Conservation (phyloP, 1,284 basidiomycete species). For the Ustilago hordei region DNA sequence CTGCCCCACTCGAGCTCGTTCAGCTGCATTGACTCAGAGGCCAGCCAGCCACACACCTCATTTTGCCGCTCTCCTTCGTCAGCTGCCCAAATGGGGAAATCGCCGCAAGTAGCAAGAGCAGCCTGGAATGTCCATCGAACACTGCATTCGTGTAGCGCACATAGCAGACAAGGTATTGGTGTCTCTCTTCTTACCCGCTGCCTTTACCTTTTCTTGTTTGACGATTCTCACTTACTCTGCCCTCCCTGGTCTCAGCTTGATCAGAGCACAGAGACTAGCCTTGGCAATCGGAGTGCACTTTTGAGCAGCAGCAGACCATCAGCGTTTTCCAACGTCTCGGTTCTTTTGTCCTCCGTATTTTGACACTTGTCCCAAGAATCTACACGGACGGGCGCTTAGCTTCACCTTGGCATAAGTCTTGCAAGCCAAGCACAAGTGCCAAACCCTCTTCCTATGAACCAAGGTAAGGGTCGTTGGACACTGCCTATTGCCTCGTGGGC, state of each 20-base stretch:
- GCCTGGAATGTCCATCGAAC: slow-evolving; percentile 1
- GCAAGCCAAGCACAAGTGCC: background rate
- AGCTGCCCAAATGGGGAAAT: background rate
- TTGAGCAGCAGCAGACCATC: background rate
- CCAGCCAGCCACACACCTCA: slow-evolving; percentile 13
- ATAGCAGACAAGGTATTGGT: background rate
- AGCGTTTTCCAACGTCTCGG: slow-evolving; percentile 10
- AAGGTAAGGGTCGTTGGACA: background rate
- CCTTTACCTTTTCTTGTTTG: background rate
- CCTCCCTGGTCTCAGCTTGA: background rate
- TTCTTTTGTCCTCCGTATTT: slow-evolving; percentile 10
- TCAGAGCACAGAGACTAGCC: background rate
- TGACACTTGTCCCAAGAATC: background rate
- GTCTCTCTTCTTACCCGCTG: background rate
- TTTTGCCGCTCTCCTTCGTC: background rate
- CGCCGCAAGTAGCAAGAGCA: slow-evolving; percentile 9
- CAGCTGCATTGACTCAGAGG: background rate
- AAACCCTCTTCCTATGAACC: slow-evolving; percentile 1
- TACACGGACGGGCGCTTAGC: slow-evolving; percentile 7
- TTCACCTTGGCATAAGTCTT: slow-evolving; percentile 3
- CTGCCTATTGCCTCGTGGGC: slow-evolving; percentile 5
- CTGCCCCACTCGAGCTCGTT: background rate
- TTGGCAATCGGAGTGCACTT: background rate
- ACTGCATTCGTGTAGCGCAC: background rate
- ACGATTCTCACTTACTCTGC: background rate